phyloP scores from a whole-genome alignment of 768 basidiomycete species.

The Mycena venus region DNA sequence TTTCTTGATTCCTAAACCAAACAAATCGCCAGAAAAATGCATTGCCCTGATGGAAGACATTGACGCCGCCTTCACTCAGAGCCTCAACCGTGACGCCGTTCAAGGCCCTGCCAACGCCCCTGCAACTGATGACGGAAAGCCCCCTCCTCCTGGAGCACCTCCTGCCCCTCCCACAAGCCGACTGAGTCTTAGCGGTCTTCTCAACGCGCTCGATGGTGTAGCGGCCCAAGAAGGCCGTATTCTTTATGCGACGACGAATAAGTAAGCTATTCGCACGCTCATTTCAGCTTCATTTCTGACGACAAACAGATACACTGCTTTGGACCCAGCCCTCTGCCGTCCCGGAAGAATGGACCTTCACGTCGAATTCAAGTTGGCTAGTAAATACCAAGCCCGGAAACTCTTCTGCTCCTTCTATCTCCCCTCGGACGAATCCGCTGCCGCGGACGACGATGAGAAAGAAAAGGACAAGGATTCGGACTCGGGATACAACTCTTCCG shows the following conservation, averaged over 20 bases:
- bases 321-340: constrained; percentile 82
- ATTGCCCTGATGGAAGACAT: constrained; percentile 90
- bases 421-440: constrained; percentile 49
- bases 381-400: constrained; percentile 73
- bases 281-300: too few species aligned
- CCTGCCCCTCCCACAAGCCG: constrained; percentile 43
- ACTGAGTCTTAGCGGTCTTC: constrained; percentile 78
- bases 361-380: constrained; percentile 83
- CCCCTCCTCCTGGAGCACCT: constrained; percentile 25
- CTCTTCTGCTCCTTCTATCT: constrained; percentile 80
- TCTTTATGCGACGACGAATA: constrained; percentile 85
- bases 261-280: too few species aligned
- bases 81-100: constrained; percentile 54
- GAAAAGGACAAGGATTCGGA: constrained; percentile 34
- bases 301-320: constrained; percentile 77
- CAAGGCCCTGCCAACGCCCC: constrained; percentile 16
- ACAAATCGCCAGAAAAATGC: constrained; percentile 58
- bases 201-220: constrained; percentile 86
- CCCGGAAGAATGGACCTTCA: constrained; percentile 88
- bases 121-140: constrained; percentile 29
- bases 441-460: constrained; percentile 39
- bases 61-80: constrained; percentile 77
- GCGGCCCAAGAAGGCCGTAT: constrained; percentile 88
- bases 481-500: constrained; percentile 40
- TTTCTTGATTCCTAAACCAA: not conserved